Conservation (phyloP, 352 stramenopile species). For the Phytophthora sojae region DNA sequence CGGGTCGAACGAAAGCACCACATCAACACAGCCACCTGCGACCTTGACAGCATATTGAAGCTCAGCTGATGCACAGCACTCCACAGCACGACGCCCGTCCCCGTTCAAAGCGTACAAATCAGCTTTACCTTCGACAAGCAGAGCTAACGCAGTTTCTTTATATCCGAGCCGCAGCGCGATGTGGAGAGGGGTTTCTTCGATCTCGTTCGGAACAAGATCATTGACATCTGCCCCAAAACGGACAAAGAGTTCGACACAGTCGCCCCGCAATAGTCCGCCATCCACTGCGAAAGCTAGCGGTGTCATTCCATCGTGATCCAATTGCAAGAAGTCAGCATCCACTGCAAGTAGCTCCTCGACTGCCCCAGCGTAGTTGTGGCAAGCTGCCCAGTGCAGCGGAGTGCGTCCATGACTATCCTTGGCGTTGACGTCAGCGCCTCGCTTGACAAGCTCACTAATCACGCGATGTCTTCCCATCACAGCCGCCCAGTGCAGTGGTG, state of each 20-base stretch:
- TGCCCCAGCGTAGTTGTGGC: constrained; percentile 70
- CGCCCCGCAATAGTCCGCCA: constrained; percentile 54
- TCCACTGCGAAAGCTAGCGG: constrained; percentile 70
- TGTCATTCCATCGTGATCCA: constrained; percentile 72
- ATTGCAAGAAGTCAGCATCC: constrained; percentile 56
- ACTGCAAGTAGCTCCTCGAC: constrained; percentile 61
- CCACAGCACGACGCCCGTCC: constrained; percentile 63
- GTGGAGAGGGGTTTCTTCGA: constrained; percentile 76
- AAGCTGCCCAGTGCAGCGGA: constrained; percentile 79
- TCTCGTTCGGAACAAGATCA: constrained; percentile 50
- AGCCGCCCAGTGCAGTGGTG: constrained; percentile 79
- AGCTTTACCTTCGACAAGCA: constrained; percentile 65
- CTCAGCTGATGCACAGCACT: constrained; percentile 79
- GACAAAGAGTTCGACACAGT: constrained; percentile 66
- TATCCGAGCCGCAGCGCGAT: constrained; percentile 70
- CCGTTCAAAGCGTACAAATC: constrained; percentile 64
- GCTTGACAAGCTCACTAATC: constrained; percentile 57
- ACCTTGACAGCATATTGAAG: constrained; percentile 83
- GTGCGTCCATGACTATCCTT: constrained; percentile 68
- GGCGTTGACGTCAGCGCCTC: constrained; percentile 63
- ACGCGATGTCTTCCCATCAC: constrained; percentile 70
- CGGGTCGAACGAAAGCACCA: constrained; percentile 83
- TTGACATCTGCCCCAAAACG: constrained; percentile 60
- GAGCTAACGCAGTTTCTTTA: constrained; percentile 64
- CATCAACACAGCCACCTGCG: constrained; percentile 69